Evolutionary conservation across 2,329 filamentous ascomycete species (phyloP), one percentile per base, ranked within the genome.

Genomic region (Hypoxylon sp.): DNA sequence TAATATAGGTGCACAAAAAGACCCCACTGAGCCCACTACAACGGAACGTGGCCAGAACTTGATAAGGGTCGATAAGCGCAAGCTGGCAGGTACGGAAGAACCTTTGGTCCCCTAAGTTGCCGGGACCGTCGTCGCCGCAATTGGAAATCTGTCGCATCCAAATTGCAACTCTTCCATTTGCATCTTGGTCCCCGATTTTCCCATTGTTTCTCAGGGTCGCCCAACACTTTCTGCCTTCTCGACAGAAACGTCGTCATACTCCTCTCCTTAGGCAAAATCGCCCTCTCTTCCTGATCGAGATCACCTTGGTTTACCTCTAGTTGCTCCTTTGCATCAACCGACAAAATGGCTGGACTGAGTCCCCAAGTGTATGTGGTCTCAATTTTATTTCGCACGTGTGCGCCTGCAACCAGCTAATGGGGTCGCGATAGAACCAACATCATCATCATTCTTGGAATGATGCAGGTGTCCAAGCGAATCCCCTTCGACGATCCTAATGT

Each of bases 381-480:
- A 24, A 53, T 51, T 65, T 54, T 47, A 11, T 46, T 53, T 32
- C 10, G 47, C 55, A 56, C 48, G 55, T 64, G 57, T 69, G 42
- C 58, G 58, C 19, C 27, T 48, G 51, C 13, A 35, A 32, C 15
- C 27, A 21, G 62, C 78, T 79, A 65, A 80, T 73, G 62, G 46
- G 31, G 27, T 46, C 67, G 69, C 60, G 70, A 74, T 82, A 97
- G 94, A 77, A 93, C 92, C 81, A 97, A 97, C 88, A 87, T 97
- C 81, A 86, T 93, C 85, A 94, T 97, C 90, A 94, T 97, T 85
- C 89, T 97, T 75, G 92, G 93, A 80, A 97, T 98, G 92, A 98
- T 98, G 93, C 95, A 98, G 87, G 92, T 97, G 69, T 92, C 94
- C 76, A 98, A 98, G 89, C 93, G 91, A 83, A 90, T 99, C 69